Percentiles rank a stretch among this genome's conserved stretches.
Conservation (phyloP, 257 asterid genomes). For the Solanum tacnaense region DNA sequence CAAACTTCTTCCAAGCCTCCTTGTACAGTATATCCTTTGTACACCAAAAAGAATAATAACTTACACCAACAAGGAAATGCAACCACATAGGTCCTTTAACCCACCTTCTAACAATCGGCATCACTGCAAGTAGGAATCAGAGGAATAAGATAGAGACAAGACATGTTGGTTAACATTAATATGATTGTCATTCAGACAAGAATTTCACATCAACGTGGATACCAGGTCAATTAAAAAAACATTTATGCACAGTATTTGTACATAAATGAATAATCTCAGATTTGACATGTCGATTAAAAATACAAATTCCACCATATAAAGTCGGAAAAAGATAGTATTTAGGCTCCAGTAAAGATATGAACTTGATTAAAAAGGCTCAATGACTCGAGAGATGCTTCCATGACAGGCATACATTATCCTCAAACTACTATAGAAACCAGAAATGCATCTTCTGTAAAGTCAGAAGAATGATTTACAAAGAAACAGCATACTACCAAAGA, state of each 20-base stretch:
- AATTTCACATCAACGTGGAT: background rate
- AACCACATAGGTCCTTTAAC: slow-evolving; percentile 89
- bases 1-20: background rate
- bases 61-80: slow-evolving; percentile 85
- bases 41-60: slow-evolving; percentile 6
- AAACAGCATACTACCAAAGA: background rate
- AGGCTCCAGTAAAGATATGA: background rate
- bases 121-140: slow-evolving; percentile 35
- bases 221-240: background rate
- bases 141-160: background rate
- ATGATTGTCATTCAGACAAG: background rate
- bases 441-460: background rate
- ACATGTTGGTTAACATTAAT: background rate
- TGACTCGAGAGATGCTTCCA: background rate
- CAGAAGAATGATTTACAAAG: background rate
- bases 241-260: background rate
- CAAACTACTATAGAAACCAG: background rate
- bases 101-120: slow-evolving; percentile 72
- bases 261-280: background rate
- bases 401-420: background rate
- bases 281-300: background rate
- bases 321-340: background rate
- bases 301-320: background rate
- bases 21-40: background rate
- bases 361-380: background rate